A percentile compares a stretch with the other conserved stretches of the same genome.
Evolutionary conservation across 106 monocot genomes (phyloP).

Genomic region (Allium fistulosum): DNA sequence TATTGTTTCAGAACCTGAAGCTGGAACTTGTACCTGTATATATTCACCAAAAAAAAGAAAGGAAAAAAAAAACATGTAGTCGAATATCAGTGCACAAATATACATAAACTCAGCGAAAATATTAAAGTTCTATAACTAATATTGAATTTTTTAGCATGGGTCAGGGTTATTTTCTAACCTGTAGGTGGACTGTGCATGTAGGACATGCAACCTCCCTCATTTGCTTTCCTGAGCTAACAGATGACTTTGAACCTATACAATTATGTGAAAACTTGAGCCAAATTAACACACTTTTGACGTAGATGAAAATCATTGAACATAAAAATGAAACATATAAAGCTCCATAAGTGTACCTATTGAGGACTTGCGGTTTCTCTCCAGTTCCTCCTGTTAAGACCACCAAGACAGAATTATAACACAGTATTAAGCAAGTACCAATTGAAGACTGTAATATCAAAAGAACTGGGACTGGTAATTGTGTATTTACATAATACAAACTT

Average conservation of each 20-base stretch:
- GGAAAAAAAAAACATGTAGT: too few relatives aligned
- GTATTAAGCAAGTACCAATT: too few relatives aligned
- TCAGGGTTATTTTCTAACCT: slow-evolving; percentile 29
- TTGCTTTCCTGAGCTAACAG: slow-evolving; percentile 41
- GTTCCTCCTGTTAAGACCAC: slow-evolving; percentile 64
- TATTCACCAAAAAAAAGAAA: neutral
- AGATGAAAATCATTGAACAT: too few relatives aligned
- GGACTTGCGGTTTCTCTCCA: slow-evolving; percentile 74
- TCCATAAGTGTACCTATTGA: slow-evolving; percentile 34
- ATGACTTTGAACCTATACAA: slow-evolving; percentile 41
- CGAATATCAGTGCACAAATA: neutral
- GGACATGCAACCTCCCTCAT: slow-evolving; percentile 95
- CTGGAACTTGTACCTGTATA: slow-evolving; percentile 70
- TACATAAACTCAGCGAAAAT: neutral
- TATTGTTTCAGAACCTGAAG: slow-evolving; percentile 65
- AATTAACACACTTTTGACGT: too few relatives aligned
- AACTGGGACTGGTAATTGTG: too few relatives aligned
- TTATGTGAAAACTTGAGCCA: neutral
- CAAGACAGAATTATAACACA: neutral
- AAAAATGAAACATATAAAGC: too few relatives aligned
- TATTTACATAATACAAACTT: too few relatives aligned
- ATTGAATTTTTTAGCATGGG: neutral
- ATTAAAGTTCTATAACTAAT: neutral
- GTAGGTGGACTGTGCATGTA: slow-evolving; percentile 86
- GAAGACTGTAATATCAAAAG: too few relatives aligned